Conservation (phyloP, 768 basidiomycete species). For the Exidia glandulosa region DNA sequence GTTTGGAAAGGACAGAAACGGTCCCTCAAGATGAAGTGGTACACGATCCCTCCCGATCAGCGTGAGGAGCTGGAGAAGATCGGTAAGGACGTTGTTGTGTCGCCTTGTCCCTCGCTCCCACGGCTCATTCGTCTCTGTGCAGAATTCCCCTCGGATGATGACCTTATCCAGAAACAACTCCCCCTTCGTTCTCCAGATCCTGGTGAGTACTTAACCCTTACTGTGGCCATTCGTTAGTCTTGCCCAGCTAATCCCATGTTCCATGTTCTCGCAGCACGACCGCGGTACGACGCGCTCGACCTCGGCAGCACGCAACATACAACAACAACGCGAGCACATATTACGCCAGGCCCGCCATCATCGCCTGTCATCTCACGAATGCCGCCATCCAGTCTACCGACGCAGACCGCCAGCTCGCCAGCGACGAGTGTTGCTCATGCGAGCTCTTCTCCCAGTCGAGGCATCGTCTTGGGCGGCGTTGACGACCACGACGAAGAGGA, state of each 20-base stretch:
- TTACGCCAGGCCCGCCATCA: neutral
- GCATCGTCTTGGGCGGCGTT: neutral
- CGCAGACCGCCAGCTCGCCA: neutral
- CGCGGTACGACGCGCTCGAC: neutral
- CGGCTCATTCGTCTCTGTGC: neutral
- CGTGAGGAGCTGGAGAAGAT: neutral
- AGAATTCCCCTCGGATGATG: neutral
- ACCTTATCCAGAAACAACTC: neutral
- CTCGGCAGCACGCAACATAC: neutral
- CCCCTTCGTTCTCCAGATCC: neutral
- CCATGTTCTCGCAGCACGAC: neutral
- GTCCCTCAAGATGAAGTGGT: neutral
- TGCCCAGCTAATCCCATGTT: neutral
- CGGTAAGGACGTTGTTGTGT: neutral
- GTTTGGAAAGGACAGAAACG: neutral
- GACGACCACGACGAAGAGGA: neutral
- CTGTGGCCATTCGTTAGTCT: neutral
- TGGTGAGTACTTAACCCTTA: neutral
- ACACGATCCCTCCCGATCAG: neutral
- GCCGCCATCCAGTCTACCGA: neutral
- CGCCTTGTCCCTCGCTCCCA: neutral
- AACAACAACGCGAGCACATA: neutral
- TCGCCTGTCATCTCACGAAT: neutral
- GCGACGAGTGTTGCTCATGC: no score
- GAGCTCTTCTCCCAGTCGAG: no score